Base-by-base conservation (phyloP, 2,329 filamentous ascomycete species). In the Hymenoscyphus occultus region DNA sequence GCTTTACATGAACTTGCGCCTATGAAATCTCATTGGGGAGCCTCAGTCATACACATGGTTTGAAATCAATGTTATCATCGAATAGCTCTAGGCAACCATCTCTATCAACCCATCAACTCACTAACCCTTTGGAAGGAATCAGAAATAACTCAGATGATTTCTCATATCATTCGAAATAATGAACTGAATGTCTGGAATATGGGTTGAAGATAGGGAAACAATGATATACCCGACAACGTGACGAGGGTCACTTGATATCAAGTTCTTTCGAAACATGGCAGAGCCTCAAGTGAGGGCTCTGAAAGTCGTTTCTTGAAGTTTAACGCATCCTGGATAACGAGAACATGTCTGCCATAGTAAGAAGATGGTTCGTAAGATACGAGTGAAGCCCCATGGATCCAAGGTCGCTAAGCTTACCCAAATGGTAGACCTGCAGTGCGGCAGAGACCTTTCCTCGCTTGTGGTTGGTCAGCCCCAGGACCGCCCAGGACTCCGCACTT, bases 391-490 rank as follows among this genome's bases (percentile, higher is more conserved):
- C 32, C 57, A 56, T 65, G 67, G 60, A 67, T 68, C 60, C 60
- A 12, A 66, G 48, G 56, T 69, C 68, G 67, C 70, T 71, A 69
- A 73, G 59, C 40, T 61, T 39, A 19, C 39, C 60, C 61, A 39
- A 22, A 56, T 39, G 66, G 64, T 56, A 39, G 64, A 61, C 58
- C 32, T 68, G 65, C 66, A 64, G 66, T 58, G 60, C 64, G 31
- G 61, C 62, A 63, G 42, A 51, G 60, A 58, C n/a, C n/a, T 32
- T 60, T 65, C 54, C 59, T 60, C 22, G 60, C 56, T 56, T 61
- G 40, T 68, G 61, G 66, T 71, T 70, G 70, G 71, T 59, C 60
- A 57, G 48, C 31, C 40, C 39, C 57, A 58, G 61, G 59, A 48
- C 19, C 31, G 22, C 51, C 32, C 51, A 63, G 61, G 60, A 64